Evolutionary conservation across 257 asterid genomes (phyloP), one percentile per base, ranked within the genome.

Genomic region (Fraxinus excelsior): DNA sequence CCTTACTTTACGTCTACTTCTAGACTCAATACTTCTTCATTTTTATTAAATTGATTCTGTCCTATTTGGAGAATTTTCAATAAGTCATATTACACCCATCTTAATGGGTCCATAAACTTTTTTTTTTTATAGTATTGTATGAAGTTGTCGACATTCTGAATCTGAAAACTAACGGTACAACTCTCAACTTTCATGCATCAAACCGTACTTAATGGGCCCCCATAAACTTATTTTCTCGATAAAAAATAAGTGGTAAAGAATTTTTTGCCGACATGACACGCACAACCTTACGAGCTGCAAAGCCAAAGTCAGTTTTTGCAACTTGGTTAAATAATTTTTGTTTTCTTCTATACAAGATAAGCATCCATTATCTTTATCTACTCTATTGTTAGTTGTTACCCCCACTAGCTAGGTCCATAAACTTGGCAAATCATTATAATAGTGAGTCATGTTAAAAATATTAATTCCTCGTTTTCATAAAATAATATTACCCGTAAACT

Each of bases 251-350:
- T 18, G 13, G 42, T 58, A 44, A 8, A 31, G 35, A 53, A 69
- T 70, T 71, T 73, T 85, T 79, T 87, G 83, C 88, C 86, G 91
- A 87, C 94, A 89, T 89, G 90, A 81, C 84, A 81, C 79, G 76
- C 76, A 76, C 28, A 69, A 42, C 76, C 26, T 44, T 58, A 5
- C 28, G 18, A 6, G 78, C 64, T 40, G 51, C 51, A 21, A 82
- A 82, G 90, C 83, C 87, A 87, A 81, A 76, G 83, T 81, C 80
- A 23, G 18, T 32, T 40, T 25, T 76, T 26, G 80, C 92, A 81
- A 87, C 83, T 89, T 83, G 88, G 72, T n/a, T 56, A 9, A 25
- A 29, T 69, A 42, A 1, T 69, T 74, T 71, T 83, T 80, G 82
- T 85, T 78, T 73, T 81, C 78, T 84, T 79, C 49, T 71, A 75